Percentiles rank a stretch among this genome's conserved stretches.
These are phyloP conservation scores for Fragosphaeria purpurea DNA, from an alignment of 2,329 filamentous ascomycete species.

Conservation along the genomic window DNA sequence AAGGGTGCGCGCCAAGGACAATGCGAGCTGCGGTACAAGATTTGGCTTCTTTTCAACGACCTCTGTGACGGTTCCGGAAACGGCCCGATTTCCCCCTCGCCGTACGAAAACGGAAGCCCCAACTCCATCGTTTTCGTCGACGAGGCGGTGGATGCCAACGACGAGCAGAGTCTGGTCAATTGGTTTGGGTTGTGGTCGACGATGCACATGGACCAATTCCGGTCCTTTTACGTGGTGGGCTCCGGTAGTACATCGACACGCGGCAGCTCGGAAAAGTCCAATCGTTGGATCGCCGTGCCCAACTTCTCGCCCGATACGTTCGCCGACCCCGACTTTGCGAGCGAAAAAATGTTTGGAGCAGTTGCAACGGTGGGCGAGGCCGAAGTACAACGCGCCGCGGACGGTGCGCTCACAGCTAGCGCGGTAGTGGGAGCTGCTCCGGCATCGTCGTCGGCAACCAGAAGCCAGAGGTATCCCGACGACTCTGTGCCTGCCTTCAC, in stretches of 20 bases:
- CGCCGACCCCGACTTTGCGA: conserved; percentile 26
- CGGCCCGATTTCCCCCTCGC: conserved; percentile 20
- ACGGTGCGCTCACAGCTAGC: too few species aligned
- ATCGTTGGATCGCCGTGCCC: conserved; percentile 24
- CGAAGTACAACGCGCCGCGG: too few species aligned
- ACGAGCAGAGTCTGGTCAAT: conserved; percentile 53
- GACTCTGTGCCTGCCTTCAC: not conserved
- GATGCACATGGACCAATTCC: conserved; percentile 37
- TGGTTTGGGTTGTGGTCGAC: conserved; percentile 53
- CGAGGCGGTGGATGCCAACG: conserved; percentile 40
- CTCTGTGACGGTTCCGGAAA: conserved; percentile 12
- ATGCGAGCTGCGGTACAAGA: conserved; percentile 13
- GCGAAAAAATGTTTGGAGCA: conserved; percentile 6
- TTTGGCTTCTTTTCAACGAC: conserved; percentile 12
- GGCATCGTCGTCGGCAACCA: not conserved
- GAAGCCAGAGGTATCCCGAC: not conserved
- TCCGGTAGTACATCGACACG: conserved; percentile 20
- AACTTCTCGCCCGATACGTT: conserved; percentile 25
- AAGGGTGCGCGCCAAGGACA: conserved; percentile 17
- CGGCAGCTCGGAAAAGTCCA: conserved; percentile 13
- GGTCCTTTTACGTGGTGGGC: conserved; percentile 47
- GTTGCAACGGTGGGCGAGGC: too few species aligned
- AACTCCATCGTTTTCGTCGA: conserved; percentile 29
- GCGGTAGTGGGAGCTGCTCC: not conserved
- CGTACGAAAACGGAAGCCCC: too few species aligned